phyloP scores from a whole-genome alignment of 1,284 basidiomycete species.

The Anthracocystis walkeri region DNA sequence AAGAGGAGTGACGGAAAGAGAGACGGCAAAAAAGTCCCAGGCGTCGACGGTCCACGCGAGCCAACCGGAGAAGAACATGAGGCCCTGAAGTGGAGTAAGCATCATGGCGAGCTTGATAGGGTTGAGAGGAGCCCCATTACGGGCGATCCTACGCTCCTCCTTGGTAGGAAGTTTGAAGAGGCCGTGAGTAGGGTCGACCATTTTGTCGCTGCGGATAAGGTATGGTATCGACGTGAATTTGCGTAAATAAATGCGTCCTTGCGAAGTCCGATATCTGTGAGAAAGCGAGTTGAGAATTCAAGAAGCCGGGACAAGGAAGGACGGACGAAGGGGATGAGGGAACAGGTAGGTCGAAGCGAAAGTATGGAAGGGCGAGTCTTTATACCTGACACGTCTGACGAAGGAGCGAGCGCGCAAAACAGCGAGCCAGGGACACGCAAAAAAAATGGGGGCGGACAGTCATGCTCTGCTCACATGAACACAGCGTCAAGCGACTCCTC shows the following conservation, averaged over 20 bases:
- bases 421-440: too few relatives aligned
- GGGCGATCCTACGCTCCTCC: slow-evolving; percentile 56
- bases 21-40: slow-evolving; percentile 67
- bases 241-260: too few relatives aligned
- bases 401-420: too few relatives aligned
- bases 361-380: not conserved
- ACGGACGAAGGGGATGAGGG: not conserved
- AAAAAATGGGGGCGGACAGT: too few relatives aligned
- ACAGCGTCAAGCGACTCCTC: too few relatives aligned
- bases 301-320: not conserved
- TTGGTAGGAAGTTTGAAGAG: slow-evolving; percentile 63
- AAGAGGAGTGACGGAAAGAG: slow-evolving; percentile 55
- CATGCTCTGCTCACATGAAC: too few relatives aligned
- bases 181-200: slow-evolving; percentile 64
- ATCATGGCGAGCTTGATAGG: slow-evolving; percentile 62
- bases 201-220: too few relatives aligned
- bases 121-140: slow-evolving; percentile 63
- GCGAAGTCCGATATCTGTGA: not conserved
- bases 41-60: slow-evolving; percentile 65
- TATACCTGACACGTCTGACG: not conserved
- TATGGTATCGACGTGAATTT: not conserved
- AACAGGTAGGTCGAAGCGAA: not conserved
- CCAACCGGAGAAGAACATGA: slow-evolving; percentile 63
- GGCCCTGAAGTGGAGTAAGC: slow-evolving; percentile 55
- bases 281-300: not conserved